A percentile compares a stretch with the other conserved stretches of the same genome.
Evolutionary conservation across 768 basidiomycete genomes (phyloP).

Genomic region (Rhodotorula diobovata): DNA sequence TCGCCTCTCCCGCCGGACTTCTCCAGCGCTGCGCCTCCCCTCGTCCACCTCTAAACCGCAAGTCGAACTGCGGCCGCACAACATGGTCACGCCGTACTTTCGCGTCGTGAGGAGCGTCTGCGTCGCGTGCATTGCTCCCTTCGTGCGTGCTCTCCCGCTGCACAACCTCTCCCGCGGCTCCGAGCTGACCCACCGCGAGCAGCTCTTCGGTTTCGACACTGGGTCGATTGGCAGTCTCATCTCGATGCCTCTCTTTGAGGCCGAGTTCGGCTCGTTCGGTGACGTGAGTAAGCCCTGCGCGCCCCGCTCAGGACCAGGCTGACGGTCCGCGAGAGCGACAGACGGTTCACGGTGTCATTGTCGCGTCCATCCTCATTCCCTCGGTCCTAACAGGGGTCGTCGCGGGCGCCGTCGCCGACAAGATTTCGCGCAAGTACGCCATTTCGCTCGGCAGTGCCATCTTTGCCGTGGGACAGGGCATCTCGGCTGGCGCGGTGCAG

Average conservation of each 20-base stretch:
- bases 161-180: background rate
- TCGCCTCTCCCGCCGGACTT: no score
- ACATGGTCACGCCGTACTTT: background rate
- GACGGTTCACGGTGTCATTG: conserved; percentile 17
- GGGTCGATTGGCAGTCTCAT: conserved; percentile 51
- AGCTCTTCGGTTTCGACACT: conserved; percentile 15
- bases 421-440: conserved; percentile 53
- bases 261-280: conserved; percentile 46
- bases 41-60: background rate
- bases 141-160: background rate
- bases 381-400: conserved; percentile 36
- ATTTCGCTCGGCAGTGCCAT: conserved; percentile 52
- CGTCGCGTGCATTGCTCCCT: background rate
- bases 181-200: background rate
- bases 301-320: no score
- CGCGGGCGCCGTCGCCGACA: conserved; percentile 52
- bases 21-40: no score
- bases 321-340: conserved; percentile 43
- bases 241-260: conserved; percentile 53
- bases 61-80: background rate
- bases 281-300: background rate
- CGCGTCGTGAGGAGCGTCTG: background rate
- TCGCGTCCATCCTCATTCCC: conserved; percentile 34
- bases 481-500: conserved; percentile 33
- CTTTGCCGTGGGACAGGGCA: conserved; percentile 51